Base-by-base conservation (phyloP, 164 flowering plant genomes). In the Echeveria elegans region DNA sequence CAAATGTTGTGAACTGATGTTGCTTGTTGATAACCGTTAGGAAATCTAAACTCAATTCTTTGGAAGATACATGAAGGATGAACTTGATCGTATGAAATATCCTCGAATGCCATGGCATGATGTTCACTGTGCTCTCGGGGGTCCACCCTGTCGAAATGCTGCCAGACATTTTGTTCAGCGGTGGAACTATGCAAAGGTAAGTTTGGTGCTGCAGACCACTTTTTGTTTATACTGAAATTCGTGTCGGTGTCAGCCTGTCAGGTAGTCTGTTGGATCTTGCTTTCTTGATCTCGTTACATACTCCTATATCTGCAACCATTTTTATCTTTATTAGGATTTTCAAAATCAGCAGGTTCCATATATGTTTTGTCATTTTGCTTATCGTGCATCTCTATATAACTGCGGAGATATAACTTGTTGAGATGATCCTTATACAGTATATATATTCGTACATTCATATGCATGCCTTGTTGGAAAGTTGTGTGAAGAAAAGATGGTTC, bases 71-170 rank as follows among this genome's bases (percentile, higher is more conserved):
- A 83, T 89, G 93, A 94, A 82, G 76, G 98, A 94, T 81, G 95
- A 91, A n/a, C n/a, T n/a, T n/a, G n/a, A n/a, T n/a, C n/a, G n/a
- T n/a, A n/a, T n/a, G n/a, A n/a, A n/a, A n/a, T n/a, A n/a, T n/a
- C n/a, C n/a, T n/a, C n/a, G n/a, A n/a, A n/a, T n/a, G n/a, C n/a
- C n/a, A n/a, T n/a, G 98, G 98, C 98, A 94, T 84, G 98, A 94
- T 77, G 95, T 94, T 62, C 99, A 94, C 70, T 94, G 99, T 85
- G 99, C 99, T 45, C 82, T 94, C 0, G 91, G 96, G 97, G 99
- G 99, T 41, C 97, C 99, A 23, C 96, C 99, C 70, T 91, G 99
- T 66, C 96, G 96, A 65, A 97, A 94, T 73, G 76, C 88, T 43
- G 99, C n/a, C n/a, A n/a, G n/a, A n/a, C n/a, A n/a, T n/a, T n/a